Base-by-base conservation (phyloP, 78 protist genomes). In the Tieghemostelium lacteum region DNA sequence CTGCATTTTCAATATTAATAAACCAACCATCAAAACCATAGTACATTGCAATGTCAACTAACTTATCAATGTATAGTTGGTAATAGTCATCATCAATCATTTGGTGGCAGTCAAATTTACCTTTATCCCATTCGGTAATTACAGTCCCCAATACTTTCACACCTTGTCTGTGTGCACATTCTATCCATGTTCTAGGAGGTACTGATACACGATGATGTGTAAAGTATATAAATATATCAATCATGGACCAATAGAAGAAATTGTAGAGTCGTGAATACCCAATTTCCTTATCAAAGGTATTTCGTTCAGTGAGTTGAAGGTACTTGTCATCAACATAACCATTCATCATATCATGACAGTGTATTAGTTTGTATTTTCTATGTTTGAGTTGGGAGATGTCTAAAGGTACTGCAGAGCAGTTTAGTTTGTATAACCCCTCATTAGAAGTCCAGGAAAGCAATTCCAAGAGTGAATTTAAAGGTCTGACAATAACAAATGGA, bases 1-100 rank as follows among this genome's bases (percentile, higher is more conserved):
- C 31, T 24, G 14, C 49, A 57, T 58, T 66, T 42, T 97, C 98
- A 3, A 97, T 63, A 76, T 97, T 97, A 31, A 97, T 39, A 45
- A 97, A 87, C 96, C 94, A 87, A 12, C 97, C 98, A 70, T 97
- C 98, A 61, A 97, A 97, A n/a, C 85, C 45, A 57, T 86, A 76
- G 67, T 85, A 49, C 1, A 16, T 50, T 3, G 76, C 71, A 42
- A 97, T 24, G 14, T 31, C 73, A 8, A 73, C 76, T 0, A 75
- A 39, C 3, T 64, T 40, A 19, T 60, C 24, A 26, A 75, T 52
- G 50, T 52, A 73, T n/a, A 45, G 5, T 14, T 33, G 14, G 1
- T 6, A 0, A 69, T 57, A 22, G 36, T n/a, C 64, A 42, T 49
- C 78, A 16, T 37, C 63, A 0, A 77, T 94, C 12, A 87, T 16